These are phyloP conservation scores for Aspergillus pseudoglaucus DNA, from an alignment of 2,329 filamentous ascomycete genomes.

Conservation along the genomic window DNA sequence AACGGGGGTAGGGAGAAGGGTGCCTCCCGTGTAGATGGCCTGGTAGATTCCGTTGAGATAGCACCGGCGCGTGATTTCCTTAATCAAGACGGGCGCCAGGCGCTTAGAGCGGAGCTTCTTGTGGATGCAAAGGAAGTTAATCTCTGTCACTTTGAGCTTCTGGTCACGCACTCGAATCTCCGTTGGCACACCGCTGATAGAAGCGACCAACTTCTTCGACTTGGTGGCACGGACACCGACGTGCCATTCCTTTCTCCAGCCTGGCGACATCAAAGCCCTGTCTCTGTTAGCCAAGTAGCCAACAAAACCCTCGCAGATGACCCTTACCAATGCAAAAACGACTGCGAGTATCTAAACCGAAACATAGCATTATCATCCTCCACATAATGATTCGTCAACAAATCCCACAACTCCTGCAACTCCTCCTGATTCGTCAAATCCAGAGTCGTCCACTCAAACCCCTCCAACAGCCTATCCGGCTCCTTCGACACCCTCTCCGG, in stretches of 20 bases:
- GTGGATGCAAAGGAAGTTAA: slow-evolving; percentile 97
- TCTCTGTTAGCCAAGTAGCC: background rate
- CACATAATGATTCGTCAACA: slow-evolving; percentile 90
- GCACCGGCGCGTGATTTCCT: slow-evolving; percentile 90
- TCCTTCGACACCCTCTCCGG: slow-evolving; percentile 72
- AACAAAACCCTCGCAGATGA: background rate
- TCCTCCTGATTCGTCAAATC: slow-evolving; percentile 71
- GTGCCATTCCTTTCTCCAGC: slow-evolving; percentile 92
- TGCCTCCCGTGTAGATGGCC: slow-evolving; percentile 90
- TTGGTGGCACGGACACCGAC: slow-evolving; percentile 81
- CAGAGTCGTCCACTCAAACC: slow-evolving; percentile 92
- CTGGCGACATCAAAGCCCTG: slow-evolving; percentile 89
- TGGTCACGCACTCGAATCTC: slow-evolving; percentile 72
- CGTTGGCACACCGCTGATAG: slow-evolving; percentile 89
- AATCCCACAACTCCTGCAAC: slow-evolving; percentile 83
- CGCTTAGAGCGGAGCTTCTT: slow-evolving; percentile 95
- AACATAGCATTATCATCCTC: slow-evolving; percentile 97
- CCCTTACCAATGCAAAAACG: slow-evolving; percentile 76
- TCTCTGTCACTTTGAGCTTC: slow-evolving; percentile 72
- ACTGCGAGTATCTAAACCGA: slow-evolving; percentile 88
- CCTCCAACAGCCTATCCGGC: slow-evolving; percentile 66
- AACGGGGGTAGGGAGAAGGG: slow-evolving; percentile 83
- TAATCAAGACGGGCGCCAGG: slow-evolving; percentile 88
- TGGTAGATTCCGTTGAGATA: slow-evolving; percentile 85
- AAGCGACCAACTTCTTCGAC: slow-evolving; percentile 83